Percentiles rank a stretch among this genome's conserved stretches.
Evolutionary conservation across 768 basidiomycete genomes (phyloP).

Genomic region (Podaxis rugospora): DNA sequence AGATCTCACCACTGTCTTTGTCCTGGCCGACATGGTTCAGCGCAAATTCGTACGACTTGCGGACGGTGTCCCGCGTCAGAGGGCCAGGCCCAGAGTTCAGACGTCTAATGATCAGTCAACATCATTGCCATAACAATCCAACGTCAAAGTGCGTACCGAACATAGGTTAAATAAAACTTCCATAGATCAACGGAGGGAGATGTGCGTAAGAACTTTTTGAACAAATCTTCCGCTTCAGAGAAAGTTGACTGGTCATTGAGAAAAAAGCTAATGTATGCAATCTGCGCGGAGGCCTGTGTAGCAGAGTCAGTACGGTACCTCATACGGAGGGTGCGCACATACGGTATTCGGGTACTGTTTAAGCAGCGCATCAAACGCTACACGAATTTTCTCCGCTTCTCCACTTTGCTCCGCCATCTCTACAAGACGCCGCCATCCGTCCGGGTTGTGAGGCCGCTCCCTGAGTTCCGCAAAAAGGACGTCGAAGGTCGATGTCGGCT

Average conservation of each 20-base stretch:
- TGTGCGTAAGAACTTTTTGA: constrained; percentile 78
- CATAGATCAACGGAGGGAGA: constrained; percentile 89
- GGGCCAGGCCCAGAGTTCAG: constrained; percentile 52
- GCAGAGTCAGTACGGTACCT: background rate
- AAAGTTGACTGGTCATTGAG: constrained; percentile 60
- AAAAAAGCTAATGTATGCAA: constrained; percentile 79
- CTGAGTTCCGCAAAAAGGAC: constrained; percentile 53
- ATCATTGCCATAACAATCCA: constrained; percentile 14
- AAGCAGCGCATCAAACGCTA: constrained; percentile 78
- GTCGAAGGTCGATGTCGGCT: constrained; percentile 39
- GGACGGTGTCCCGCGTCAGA: constrained; percentile 68
- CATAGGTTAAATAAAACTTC: constrained; percentile 92
- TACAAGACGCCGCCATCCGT: constrained; percentile 74
- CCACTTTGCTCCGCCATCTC: constrained; percentile 71
- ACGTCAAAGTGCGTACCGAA: constrained; percentile 55
- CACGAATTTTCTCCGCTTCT: constrained; percentile 76
- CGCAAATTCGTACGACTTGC: constrained; percentile 91
- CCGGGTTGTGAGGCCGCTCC: constrained; percentile 71
- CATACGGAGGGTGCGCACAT: constrained; percentile 28
- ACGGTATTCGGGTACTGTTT: constrained; percentile 91
- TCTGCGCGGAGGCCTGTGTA: constrained; percentile 73
- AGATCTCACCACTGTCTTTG: constrained; percentile 87
- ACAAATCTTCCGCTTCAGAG: constrained; percentile 80
- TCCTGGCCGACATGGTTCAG: constrained; percentile 87
- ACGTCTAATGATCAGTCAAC: constrained; percentile 39